Evolutionary conservation across 495 filamentous ascomycete species (phyloP), one percentile per base, ranked within the genome.

Genomic region (Tuber umbilicatum): DNA sequence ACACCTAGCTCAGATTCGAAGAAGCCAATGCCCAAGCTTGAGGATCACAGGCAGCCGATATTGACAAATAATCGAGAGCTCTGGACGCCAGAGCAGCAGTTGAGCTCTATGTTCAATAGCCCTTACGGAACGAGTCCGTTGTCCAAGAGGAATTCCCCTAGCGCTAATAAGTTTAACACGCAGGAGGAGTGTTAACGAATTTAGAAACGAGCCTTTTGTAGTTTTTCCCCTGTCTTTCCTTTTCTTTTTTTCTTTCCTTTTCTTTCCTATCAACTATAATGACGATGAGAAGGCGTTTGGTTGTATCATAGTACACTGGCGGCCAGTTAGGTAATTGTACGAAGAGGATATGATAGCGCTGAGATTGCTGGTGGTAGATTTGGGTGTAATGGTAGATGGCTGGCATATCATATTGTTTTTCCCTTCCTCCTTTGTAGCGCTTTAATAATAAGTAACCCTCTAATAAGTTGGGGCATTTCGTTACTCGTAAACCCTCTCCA

Each of bases 21-120:
- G 6, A 70, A 42, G 23, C 69, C 60, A 35, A n/a, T 43, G 17
- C 55, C 27, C 14, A 64, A 64, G 14, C 55, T 64, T 64, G 27
- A 27, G 14, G 55, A 64, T 35, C 55, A 14, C 17, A 14, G 19
- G 55, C 55, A 64, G 27, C 55, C 55, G 55, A 27, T 64, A 35
- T 64, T 64, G 31, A 17, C 27, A 35, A 31, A 14, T 31, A 19
- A 64, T 37, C 42, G 64, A 16, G 77, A 50, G 17, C 35, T 42
- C 21, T 79, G 77, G 77, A 79, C 77, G 19, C 77, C 77, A 6
- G 77, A 79, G 40, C 75, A 79, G 70, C 77, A 79, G 64, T 67
- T 79, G 31, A 78, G 38, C 31, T 71, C 77, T 42, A 74, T 69
- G 27, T 72, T 79, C n/a, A 67, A 72, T 43, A 74, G 68, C 55